These are phyloP conservation scores for Ampelomyces quisqualis DNA, from an alignment of 2,329 filamentous ascomycete genomes.

Conservation along the genomic window DNA sequence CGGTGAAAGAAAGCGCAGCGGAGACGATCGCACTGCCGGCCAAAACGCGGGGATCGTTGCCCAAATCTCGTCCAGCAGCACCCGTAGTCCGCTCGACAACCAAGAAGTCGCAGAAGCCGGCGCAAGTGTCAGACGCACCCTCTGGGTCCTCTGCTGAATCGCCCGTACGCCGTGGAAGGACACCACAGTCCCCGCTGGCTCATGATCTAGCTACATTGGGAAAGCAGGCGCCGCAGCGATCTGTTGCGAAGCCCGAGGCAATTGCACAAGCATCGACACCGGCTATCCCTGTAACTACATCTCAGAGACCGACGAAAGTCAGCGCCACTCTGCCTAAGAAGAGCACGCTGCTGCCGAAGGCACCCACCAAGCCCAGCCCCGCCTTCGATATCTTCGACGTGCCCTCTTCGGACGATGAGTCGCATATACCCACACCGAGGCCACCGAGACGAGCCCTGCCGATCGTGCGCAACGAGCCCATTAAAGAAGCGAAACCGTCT, in stretches of 20 bases:
- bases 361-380: constrained; percentile 4
- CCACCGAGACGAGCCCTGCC: constrained; percentile 16
- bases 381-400: constrained; percentile 28
- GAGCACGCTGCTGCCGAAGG: too few species aligned
- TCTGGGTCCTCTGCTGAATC: background rate
- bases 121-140: constrained; percentile 3
- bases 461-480: constrained; percentile 10
- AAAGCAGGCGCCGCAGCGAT: constrained; percentile 4
- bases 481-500: background rate
- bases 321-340: constrained; percentile 4
- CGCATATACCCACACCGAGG: constrained; percentile 16
- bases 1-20: constrained; percentile 9
- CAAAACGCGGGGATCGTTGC: constrained; percentile 11
- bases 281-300: constrained; percentile 1
- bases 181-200: constrained; percentile 11
- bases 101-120: constrained; percentile 9
- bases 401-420: constrained; percentile 31
- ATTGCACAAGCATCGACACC: constrained; percentile 19
- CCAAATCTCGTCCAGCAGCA: constrained; percentile 12
- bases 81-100: background rate
- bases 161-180: constrained; percentile 10
- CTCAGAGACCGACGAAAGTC: background rate
- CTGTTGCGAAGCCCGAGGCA: constrained; percentile 13
- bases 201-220: constrained; percentile 3
- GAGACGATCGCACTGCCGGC: background rate